A percentile compares a stretch with the other conserved stretches of the same genome.
Conservation (phyloP, 176 grass and related monocot genomes). For the Chloris gayana region DNA sequence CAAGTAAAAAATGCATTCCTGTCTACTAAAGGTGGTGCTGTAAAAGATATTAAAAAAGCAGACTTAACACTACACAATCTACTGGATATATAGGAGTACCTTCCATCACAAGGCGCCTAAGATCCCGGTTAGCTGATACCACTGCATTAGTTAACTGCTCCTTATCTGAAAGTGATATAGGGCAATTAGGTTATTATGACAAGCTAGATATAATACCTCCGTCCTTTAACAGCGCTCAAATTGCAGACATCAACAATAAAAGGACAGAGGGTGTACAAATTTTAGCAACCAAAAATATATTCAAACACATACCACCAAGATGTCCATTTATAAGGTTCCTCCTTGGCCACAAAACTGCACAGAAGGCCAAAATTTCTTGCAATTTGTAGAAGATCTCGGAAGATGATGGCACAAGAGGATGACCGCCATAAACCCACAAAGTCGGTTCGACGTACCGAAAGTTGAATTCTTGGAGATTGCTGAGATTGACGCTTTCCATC, state of each 20-base stretch:
- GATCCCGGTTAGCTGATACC: slow-evolving; percentile 69
- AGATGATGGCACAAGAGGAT: slow-evolving; percentile 77
- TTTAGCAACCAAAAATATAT: slow-evolving; percentile 26
- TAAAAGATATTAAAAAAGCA: slow-evolving; percentile 19
- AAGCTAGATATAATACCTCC: background rate
- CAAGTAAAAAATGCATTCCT: background rate
- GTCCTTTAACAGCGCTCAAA: background rate
- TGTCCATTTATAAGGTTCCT: slow-evolving; percentile 55
- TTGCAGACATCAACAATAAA: background rate
- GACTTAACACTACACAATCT: slow-evolving; percentile 2
- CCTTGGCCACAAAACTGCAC: slow-evolving; percentile 60
- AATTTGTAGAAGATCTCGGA: slow-evolving; percentile 59
- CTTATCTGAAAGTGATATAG: slow-evolving; percentile 58
- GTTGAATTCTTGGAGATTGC: slow-evolving; percentile 54
- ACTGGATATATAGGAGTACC: slow-evolving; percentile 47
- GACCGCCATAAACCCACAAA: slow-evolving; percentile 79
- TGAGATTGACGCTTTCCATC: slow-evolving; percentile 66
- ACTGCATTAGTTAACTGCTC: slow-evolving; percentile 44
- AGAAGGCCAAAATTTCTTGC: slow-evolving; percentile 66
- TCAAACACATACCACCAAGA: slow-evolving; percentile 54
- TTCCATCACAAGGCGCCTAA: slow-evolving; percentile 66
- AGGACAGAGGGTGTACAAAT: background rate
- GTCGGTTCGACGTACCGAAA: slow-evolving; percentile 59
- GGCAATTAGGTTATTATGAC: slow-evolving; percentile 9
- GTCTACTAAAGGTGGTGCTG: slow-evolving; percentile 6